Evolutionary conservation across 1,284 basidiomycete genomes (phyloP).

Genomic region (Tetrapyrgos nigripes): DNA sequence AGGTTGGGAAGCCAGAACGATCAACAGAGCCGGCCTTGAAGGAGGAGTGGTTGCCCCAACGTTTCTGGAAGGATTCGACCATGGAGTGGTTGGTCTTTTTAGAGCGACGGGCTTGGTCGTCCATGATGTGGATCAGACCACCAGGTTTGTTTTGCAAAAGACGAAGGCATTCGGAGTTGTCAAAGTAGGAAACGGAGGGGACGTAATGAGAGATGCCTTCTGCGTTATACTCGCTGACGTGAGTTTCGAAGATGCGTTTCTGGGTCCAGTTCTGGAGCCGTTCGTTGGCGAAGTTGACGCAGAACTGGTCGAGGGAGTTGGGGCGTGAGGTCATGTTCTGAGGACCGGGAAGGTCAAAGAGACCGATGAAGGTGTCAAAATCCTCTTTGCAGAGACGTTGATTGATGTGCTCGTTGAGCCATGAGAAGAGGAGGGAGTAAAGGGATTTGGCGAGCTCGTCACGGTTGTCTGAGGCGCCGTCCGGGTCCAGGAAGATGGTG

Average conservation of each 20-base stretch:
- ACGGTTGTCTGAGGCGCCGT: slow-evolving; percentile 90
- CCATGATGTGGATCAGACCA: slow-evolving; percentile 96
- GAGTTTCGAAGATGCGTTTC: slow-evolving; percentile 79
- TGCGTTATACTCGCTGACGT: slow-evolving; percentile 81
- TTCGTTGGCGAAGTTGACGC: slow-evolving; percentile 96
- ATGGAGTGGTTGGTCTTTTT: slow-evolving; percentile 95
- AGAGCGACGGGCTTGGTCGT: slow-evolving; percentile 90
- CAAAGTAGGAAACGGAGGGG: slow-evolving; percentile 84
- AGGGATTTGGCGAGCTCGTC: slow-evolving; percentile 94
- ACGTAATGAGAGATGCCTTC: slow-evolving; percentile 84
- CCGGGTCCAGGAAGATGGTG: slow-evolving; percentile 94
- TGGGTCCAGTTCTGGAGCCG: slow-evolving; percentile 88
- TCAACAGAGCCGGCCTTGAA: slow-evolving; percentile 85
- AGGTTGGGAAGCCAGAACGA: slow-evolving; percentile 83
- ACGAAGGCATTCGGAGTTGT: slow-evolving; percentile 90
- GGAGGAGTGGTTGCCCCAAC: slow-evolving; percentile 92
- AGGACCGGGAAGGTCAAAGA: slow-evolving; percentile 95
- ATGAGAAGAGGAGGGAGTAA: slow-evolving; percentile 94
- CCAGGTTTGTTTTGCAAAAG: slow-evolving; percentile 89
- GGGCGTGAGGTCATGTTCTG: slow-evolving; percentile 85
- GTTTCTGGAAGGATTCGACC: slow-evolving; percentile 93
- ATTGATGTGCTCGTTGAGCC: slow-evolving; percentile 97
- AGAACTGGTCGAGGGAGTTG: slow-evolving; percentile 96
- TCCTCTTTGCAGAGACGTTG: slow-evolving; percentile 92
- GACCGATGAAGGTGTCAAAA: slow-evolving; percentile 91